These are phyloP conservation scores for Clonostachys solani DNA, from an alignment of 2,329 filamentous ascomycete genomes.

Conservation along the genomic window DNA sequence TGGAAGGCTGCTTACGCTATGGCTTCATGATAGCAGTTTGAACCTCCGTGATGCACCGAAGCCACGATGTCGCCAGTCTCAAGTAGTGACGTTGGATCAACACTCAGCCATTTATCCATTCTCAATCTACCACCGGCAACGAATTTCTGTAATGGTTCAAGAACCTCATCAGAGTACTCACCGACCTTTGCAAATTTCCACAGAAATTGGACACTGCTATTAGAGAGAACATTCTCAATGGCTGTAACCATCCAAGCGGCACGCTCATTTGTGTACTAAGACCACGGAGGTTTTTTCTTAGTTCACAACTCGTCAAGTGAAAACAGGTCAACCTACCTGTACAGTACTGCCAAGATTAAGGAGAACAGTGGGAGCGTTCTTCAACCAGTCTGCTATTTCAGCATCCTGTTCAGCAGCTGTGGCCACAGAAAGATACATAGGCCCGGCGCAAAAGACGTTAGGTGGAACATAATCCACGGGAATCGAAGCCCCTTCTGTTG, in stretches of 20 bases:
- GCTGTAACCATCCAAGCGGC: constrained; percentile 10
- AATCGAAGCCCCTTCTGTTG: constrained; percentile 12
- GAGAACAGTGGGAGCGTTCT: constrained; percentile 12
- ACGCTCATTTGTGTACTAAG: not conserved
- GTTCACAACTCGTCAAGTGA: not conserved
- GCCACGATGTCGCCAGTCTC: constrained; percentile 20
- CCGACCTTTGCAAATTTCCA: constrained; percentile 14
- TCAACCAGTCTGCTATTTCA: constrained; percentile 14
- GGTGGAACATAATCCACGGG: constrained; percentile 11
- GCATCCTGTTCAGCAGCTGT: constrained; percentile 14
- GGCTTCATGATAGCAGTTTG: constrained; percentile 32
- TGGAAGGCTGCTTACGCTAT: constrained; percentile 19
- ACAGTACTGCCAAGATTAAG: constrained; percentile 15
- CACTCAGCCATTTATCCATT: constrained; percentile 13
- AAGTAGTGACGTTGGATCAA: constrained; percentile 19
- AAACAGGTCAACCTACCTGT: not conserved
- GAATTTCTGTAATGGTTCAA: constrained; percentile 3
- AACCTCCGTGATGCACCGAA: constrained; percentile 27
- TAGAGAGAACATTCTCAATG: constrained; percentile 7
- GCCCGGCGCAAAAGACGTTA: constrained; percentile 12
- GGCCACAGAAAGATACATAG: constrained; percentile 11
- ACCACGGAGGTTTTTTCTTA: not conserved
- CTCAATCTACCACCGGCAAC: constrained; percentile 5
- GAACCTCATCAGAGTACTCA: constrained; percentile 4
- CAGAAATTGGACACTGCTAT: constrained; percentile 14